Percentiles rank a stretch among this genome's conserved stretches.
These are phyloP conservation scores for Tarenaya hassleriana DNA, from an alignment of 345 rosid genomes.

Conservation along the genomic window DNA sequence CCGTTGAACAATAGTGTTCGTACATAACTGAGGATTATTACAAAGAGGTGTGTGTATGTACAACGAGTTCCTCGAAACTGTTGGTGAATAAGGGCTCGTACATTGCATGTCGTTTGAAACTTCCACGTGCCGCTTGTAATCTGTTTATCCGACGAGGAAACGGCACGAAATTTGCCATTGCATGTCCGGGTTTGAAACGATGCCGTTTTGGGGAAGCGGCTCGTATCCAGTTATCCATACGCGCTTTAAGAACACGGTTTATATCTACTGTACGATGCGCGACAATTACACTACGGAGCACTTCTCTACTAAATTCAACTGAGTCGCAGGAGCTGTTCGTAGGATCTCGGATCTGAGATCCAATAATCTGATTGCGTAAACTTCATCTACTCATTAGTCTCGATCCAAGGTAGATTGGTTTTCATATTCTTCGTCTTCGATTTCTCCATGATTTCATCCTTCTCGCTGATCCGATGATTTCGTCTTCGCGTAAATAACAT, in stretches of 20 bases:
- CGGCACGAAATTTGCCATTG: too few species aligned
- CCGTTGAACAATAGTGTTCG: too few species aligned
- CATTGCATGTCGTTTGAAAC: too few species aligned
- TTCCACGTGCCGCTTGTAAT: too few species aligned
- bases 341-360: slow-evolving; percentile 28
- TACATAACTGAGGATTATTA: too few species aligned
- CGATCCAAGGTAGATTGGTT: slow-evolving; percentile 15
- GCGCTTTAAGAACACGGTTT: slow-evolving; percentile 16
- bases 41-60: too few species aligned
- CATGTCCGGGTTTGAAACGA: neutral
- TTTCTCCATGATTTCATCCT: neutral
- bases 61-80: too few species aligned
- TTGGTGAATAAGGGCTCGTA: too few species aligned
- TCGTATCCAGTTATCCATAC: slow-evolving; percentile 21
- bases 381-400: slow-evolving; percentile 18
- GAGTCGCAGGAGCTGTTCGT: slow-evolving; percentile 18
- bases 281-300: slow-evolving; percentile 17
- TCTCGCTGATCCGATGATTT: slow-evolving; percentile 3
- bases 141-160: too few species aligned
- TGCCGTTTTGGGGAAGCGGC: slow-evolving; percentile 8
- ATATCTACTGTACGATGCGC: slow-evolving; percentile 18
- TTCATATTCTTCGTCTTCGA: slow-evolving; percentile 1
- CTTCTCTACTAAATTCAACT: slow-evolving; percentile 14
- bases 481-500: neutral
- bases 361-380: slow-evolving; percentile 8